Conservation (phyloP, 352 stramenopile genomes). For the Aphanomyces invadans region DNA sequence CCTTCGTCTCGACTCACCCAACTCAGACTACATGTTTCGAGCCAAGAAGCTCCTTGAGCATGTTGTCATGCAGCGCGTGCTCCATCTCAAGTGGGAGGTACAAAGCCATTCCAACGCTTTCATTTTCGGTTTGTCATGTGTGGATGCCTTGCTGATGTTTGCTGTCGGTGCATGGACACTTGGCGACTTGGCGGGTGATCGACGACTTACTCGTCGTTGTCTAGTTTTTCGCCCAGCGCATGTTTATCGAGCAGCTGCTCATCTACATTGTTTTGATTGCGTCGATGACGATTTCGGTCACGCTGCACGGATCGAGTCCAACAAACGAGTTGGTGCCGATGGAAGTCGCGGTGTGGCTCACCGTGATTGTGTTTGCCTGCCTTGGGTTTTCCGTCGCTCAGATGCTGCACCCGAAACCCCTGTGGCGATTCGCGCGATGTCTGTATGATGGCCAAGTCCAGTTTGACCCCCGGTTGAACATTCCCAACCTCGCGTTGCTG, state of each 20-base stretch:
- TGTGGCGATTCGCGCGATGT: slow-evolving; percentile 4
- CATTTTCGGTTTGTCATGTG: no score
- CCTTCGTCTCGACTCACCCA: slow-evolving; percentile 13
- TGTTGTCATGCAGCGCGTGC: slow-evolving; percentile 21
- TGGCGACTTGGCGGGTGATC: no score
- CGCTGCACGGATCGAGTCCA: background rate
- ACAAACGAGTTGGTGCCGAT: background rate
- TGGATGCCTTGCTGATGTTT: no score
- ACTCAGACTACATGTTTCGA: slow-evolving; percentile 10
- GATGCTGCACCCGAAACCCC: background rate
- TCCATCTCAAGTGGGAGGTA: slow-evolving; percentile 23
- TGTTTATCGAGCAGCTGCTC: slow-evolving; percentile 21
- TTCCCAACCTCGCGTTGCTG: background rate
- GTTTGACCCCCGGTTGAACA: background rate
- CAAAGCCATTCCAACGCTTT: background rate
- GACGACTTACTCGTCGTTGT: no score
- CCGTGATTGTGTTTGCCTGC: slow-evolving; percentile 6
- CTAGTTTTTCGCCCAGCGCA: slow-evolving; percentile 20
- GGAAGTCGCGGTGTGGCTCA: slow-evolving; percentile 12
- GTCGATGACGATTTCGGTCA: slow-evolving; percentile 22
- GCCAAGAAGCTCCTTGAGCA: slow-evolving; percentile 23
- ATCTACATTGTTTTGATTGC: slow-evolving; percentile 13
- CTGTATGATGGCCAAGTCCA: slow-evolving; percentile 7
- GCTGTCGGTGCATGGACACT: no score
- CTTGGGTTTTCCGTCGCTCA: slow-evolving; percentile 7